phyloP scores from a whole-genome alignment of 306 rosid species.

The Sicyos edulis region DNA sequence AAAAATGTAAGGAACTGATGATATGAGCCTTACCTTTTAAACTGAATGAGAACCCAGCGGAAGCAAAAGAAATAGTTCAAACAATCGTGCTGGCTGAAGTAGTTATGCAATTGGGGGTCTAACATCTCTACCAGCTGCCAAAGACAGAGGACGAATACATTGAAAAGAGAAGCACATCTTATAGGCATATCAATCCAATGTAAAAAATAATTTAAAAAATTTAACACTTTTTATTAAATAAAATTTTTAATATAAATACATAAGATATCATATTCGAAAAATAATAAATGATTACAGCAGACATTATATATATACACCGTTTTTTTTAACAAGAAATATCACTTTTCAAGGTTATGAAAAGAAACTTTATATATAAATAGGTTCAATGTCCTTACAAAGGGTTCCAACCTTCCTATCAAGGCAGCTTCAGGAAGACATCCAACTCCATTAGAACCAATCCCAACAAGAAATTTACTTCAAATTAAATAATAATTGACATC shows the following conservation, averaged over 20 bases:
- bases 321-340: too few relatives aligned
- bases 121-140: constrained; percentile 92
- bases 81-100: constrained; percentile 86
- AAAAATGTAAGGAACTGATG: not conserved
- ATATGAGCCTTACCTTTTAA: constrained; percentile 61
- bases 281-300: not conserved
- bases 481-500: too few relatives aligned
- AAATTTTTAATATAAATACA: not conserved
- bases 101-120: constrained; percentile 76
- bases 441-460: too few relatives aligned
- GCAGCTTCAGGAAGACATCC: too few relatives aligned
- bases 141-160: constrained; percentile 25
- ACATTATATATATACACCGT: too few relatives aligned
- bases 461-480: too few relatives aligned
- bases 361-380: too few relatives aligned
- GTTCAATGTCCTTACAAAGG: too few relatives aligned
- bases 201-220: not conserved
- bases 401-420: too few relatives aligned
- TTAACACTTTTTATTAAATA: not conserved
- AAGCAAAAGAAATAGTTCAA: constrained; percentile 95
- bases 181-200: not conserved
- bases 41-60: constrained; percentile 96
- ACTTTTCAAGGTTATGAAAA: too few relatives aligned
- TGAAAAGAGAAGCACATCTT: constrained; percentile 17
- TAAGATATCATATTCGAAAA: not conserved